phyloP scores from a whole-genome alignment of 73 alveolate species.

The Tetrahymena elliotti region DNA sequence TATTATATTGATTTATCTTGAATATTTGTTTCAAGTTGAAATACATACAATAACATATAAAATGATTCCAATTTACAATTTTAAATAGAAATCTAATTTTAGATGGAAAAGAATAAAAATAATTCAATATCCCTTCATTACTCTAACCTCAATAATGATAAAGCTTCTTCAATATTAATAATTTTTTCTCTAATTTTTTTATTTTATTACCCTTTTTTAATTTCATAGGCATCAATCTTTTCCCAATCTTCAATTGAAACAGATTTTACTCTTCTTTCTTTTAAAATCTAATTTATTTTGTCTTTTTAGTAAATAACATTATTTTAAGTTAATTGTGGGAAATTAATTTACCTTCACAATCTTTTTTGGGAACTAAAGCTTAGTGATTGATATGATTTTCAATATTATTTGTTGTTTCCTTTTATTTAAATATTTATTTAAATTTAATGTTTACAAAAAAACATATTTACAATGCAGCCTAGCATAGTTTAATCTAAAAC shows the following conservation, averaged over 20 bases:
- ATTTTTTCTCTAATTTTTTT: neutral
- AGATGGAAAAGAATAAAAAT: neutral
- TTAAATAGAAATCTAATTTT: too few relatives aligned
- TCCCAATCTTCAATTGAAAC: neutral
- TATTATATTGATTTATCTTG: too few relatives aligned
- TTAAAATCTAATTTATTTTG: neutral
- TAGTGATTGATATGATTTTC: neutral
- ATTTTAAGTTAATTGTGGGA: neutral
- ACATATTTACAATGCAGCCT: neutral
- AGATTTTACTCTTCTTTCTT: neutral
- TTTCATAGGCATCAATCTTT: neutral
- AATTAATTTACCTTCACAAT: neutral
- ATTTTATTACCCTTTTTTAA: neutral
- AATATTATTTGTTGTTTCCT: neutral
- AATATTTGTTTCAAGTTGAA: too few relatives aligned
- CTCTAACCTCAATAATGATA: neutral
- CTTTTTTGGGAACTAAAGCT: neutral
- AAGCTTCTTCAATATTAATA: neutral
- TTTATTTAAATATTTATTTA: neutral
- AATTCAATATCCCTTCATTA: neutral
- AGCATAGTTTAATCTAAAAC: constrained; percentile 61
- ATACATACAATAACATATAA: too few relatives aligned
- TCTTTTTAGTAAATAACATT: neutral
- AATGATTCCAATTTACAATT: too few relatives aligned
- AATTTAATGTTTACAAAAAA: neutral